A percentile compares a stretch with the other conserved stretches of the same genome.
These are phyloP conservation scores for Purshia tridentata DNA, from an alignment of 306 rosid species.

Conservation along the genomic window DNA sequence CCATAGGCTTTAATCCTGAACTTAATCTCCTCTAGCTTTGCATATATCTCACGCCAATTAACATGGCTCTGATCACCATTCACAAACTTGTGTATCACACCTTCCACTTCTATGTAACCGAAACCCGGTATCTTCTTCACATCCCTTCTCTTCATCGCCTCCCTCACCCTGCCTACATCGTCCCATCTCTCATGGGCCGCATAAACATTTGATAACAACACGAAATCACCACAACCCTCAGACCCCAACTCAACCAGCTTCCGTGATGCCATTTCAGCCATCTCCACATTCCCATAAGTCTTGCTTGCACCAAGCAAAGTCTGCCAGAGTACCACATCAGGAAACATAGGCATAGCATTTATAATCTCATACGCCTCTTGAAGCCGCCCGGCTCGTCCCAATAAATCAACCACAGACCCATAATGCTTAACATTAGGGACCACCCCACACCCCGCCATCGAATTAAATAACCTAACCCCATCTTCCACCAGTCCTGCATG, in stretches of 20 bases:
- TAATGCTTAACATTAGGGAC: constrained; percentile 72
- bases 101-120: constrained; percentile 68
- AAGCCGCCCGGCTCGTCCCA: constrained; percentile 85
- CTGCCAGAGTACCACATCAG: constrained; percentile 85
- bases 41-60: constrained; percentile 59
- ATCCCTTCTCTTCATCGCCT: constrained; percentile 65
- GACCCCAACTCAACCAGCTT: constrained; percentile 85
- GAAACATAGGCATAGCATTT: constrained; percentile 55
- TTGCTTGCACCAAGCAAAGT: constrained; percentile 89
- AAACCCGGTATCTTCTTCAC: constrained; percentile 83
- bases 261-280: constrained; percentile 73
- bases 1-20: constrained; percentile 58
- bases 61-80: constrained; percentile 71
- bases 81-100: constrained; percentile 62
- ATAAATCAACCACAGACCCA: constrained; percentile 74
- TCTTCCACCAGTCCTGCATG: constrained; percentile 83
- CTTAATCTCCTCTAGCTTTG: constrained; percentile 78
- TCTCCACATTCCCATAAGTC: constrained; percentile 73
- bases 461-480: constrained; percentile 64
- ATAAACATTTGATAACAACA: constrained; percentile 80
- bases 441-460: constrained; percentile 45
- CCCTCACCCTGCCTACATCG: constrained; percentile 78
- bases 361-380: constrained; percentile 66
- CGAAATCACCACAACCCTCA: constrained; percentile 75
- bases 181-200: constrained; percentile 77